Conservation (phyloP, 2,329 filamentous ascomycete species). For the Orbilia brochopaga region DNA sequence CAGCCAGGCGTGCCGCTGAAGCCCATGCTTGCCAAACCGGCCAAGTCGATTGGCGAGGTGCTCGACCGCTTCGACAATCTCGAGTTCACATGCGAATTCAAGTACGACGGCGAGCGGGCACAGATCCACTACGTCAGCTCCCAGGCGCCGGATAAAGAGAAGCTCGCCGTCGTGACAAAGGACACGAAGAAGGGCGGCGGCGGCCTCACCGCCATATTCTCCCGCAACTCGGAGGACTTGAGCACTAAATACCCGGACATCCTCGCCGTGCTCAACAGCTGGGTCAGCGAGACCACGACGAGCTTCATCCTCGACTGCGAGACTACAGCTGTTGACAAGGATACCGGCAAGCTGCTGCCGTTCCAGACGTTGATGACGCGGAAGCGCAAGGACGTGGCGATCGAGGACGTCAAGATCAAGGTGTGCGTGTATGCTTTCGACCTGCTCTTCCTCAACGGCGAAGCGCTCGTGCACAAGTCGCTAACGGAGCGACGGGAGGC, state of each 20-base stretch:
- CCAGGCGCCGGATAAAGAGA: constrained; percentile 72
- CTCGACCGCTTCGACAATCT: constrained; percentile 94
- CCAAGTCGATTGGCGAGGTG: constrained; percentile 96
- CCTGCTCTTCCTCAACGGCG: constrained; percentile 88
- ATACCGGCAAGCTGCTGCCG: constrained; percentile 91
- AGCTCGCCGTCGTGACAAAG: constrained; percentile 63
- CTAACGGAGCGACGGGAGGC: constrained; percentile 82
- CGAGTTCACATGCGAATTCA: constrained; percentile 97
- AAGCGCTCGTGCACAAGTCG: constrained; percentile 81
- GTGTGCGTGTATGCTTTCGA: constrained; percentile 98
- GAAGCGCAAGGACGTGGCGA: constrained; percentile 95
- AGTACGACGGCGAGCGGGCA: constrained; percentile 97
- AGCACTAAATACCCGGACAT: constrained; percentile 99
- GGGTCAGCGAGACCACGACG: constrained; percentile 87
- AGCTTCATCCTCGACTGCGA: constrained; percentile 99
- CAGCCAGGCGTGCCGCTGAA: constrained; percentile 93
- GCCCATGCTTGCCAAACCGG: constrained; percentile 98
- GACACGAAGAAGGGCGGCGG: constrained; percentile 66
- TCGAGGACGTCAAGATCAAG: constrained; percentile 93
- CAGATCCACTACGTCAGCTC: constrained; percentile 97
- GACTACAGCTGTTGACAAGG: constrained; percentile 94
- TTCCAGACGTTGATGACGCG: constrained; percentile 99
- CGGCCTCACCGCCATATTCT: constrained; percentile 88
- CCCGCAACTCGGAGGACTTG: constrained; percentile 92
- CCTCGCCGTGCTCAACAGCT: constrained; percentile 80